phyloP scores from a whole-genome alignment of 768 basidiomycete genomes.

The Termitomyces titanicus region DNA sequence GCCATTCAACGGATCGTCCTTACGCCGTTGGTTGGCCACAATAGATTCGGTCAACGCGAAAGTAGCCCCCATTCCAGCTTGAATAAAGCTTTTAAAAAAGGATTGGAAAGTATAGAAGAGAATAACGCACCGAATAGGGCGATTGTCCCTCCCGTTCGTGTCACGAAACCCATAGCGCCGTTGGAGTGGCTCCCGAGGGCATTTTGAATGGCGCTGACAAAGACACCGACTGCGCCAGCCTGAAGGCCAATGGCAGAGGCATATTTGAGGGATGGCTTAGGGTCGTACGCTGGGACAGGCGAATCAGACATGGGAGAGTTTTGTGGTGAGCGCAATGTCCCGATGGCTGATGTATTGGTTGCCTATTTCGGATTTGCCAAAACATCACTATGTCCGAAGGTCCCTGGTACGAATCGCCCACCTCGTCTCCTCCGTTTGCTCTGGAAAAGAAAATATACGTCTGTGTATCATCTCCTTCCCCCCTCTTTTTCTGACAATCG shows the following conservation, averaged over 20 bases:
- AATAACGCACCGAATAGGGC: constrained; percentile 81
- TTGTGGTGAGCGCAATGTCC: constrained; percentile 20
- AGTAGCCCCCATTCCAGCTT: constrained; percentile 86
- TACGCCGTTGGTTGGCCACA: constrained; percentile 77
- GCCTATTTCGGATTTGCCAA: constrained; percentile 25
- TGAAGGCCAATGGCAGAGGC: constrained; percentile 61
- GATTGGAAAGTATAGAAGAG: not conserved
- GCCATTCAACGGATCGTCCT: constrained; percentile 78
- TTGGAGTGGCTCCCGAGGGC: constrained; percentile 70
- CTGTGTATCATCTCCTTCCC: constrained; percentile 21
- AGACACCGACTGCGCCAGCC: constrained; percentile 59
- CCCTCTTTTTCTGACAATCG: not conserved
- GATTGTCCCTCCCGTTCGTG: constrained; percentile 85
- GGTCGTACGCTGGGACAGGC: constrained; percentile 32
- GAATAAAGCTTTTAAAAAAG: constrained; percentile 3
- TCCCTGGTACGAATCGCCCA: constrained; percentile 35
- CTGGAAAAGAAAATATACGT: constrained; percentile 43
- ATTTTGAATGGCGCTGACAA: constrained; percentile 73
- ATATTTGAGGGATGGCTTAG: constrained; percentile 52
- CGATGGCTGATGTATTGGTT: constrained; percentile 13
- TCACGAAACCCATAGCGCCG: constrained; percentile 84
- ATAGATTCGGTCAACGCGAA: constrained; percentile 81
- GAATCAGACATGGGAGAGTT: constrained; percentile 31
- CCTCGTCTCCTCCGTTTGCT: constrained; percentile 33
- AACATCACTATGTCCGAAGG: constrained; percentile 5